These are phyloP conservation scores for Penicillium brevicompactum DNA, from an alignment of 2,329 filamentous ascomycete genomes.

Conservation along the genomic window DNA sequence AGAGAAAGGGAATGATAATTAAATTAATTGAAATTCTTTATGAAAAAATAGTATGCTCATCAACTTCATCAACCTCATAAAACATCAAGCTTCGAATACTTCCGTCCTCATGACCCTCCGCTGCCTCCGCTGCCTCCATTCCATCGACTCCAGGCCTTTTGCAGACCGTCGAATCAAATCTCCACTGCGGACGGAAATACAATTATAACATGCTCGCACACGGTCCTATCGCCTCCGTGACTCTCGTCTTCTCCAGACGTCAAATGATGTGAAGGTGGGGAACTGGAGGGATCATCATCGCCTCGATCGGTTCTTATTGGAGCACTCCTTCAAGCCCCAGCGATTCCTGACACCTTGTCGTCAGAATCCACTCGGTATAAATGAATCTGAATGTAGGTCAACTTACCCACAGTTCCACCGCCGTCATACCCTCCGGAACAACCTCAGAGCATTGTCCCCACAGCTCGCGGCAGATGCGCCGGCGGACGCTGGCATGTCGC, in stretches of 20 bases:
- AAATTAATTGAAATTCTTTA: background rate
- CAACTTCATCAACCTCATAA: too few relatives aligned
- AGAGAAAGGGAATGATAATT: background rate
- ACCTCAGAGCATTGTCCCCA: constrained; percentile 54
- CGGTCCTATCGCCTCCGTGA: background rate
- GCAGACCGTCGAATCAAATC: constrained; percentile 6
- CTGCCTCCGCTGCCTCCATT: constrained; percentile 24
- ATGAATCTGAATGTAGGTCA: constrained; percentile 1
- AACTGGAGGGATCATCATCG: background rate
- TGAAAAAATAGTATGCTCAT: too few relatives aligned
- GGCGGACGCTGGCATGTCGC: constrained; percentile 42
- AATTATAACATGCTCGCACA: background rate
- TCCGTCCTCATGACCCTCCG: constrained; percentile 12
- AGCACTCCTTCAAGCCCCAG: constrained; percentile 41
- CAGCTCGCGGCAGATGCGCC: constrained; percentile 53
- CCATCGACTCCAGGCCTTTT: constrained; percentile 14
- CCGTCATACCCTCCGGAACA: constrained; percentile 50
- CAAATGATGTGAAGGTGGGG: constrained; percentile 26
- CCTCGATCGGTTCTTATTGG: constrained; percentile 21
- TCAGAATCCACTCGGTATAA: constrained; percentile 7
- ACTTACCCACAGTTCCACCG: constrained; percentile 53
- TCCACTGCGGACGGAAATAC: background rate
- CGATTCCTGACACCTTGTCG: constrained; percentile 30
- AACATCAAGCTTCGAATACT: too few relatives aligned
- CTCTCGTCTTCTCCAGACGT: constrained; percentile 8